Evolutionary conservation across 2,329 filamentous ascomycete genomes (phyloP), one percentile per base, ranked within the genome.

Genomic region (Onygenales sp.): DNA sequence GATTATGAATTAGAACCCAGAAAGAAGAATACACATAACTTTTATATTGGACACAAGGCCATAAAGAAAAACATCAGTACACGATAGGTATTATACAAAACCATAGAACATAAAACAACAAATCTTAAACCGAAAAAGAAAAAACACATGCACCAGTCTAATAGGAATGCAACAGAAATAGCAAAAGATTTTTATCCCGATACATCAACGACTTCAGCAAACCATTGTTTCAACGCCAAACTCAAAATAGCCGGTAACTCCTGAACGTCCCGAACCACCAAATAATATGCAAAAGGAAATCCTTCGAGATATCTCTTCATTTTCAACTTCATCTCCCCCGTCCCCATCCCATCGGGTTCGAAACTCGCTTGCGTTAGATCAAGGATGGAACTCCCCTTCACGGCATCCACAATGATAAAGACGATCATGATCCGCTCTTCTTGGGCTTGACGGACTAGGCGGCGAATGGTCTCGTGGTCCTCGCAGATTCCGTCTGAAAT

Each of bases 401-500:
- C 65, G 44, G 82, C 77, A 74, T 98, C 93, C 65, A 98, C 89
- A 63, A 99, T 87, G 62, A 98, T 88, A 68, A 98, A 99, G 5
- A 98, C 92, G 58, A 97, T 84, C 88, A 98, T 96, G 66, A 99
- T 94, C 13, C 90, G 80, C 71, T 96, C 88, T 69, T 96, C 91
- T 64, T 90, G 84, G 1, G 93, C 92, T 70, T 92, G 86, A 8
- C 93, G 80, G 9, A 98, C 83, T 21, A 97, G 78, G 4, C 88
- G 78, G 13, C 87, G 81, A 60, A 98, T 91, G 4, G 82, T 78
- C 14, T 90, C 88, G 67, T 97, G 92, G 47, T 91, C 86, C 51
- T 94, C 89, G 60, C 91, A 96, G 27, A 97, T 82, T 7, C 94
- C 93, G 63, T 99, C 93, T 0, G 88, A 95, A 51, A 99, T 84